Evolutionary conservation across 1,284 basidiomycete genomes (phyloP), one percentile per base, ranked within the genome.

Genomic region (Naganishia albida): DNA sequence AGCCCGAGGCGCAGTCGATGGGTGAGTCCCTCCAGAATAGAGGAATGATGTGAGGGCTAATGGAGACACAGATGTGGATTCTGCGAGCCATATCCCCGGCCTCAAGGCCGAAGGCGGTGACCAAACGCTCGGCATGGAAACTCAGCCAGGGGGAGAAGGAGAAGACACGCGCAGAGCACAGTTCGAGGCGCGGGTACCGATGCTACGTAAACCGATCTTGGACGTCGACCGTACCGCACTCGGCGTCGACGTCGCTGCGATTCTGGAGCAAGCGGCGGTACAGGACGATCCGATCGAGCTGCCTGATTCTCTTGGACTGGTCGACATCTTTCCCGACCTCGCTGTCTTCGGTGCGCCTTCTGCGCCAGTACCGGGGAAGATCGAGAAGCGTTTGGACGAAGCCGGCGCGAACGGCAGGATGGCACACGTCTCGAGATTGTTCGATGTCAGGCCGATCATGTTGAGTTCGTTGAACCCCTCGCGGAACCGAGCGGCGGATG

Each of bases 401-500:
- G 75, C 77, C 3, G 75, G 76, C 0, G 71, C 70, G n/a, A 72
- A 73, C 1, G 75, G 78, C 38, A 78, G 79, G 7, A 71, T 82
- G 15, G 80, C 81, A 0, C 83, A 84, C 62, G 82, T 82, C 1
- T 81, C 82, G 2, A 76, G 83, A 30, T 72, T 85, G 34, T 77
- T 85, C 70, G 84, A 85, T 60, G 76, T 81, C 28, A 80, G 82
- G 49, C 84, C 84, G 0, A 73, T 84, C 15, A 80, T 86, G 15
- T 80, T 85, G 42, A 83, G 82, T 44, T 81, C 82, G 3, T 71
- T 86, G 6, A 76, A 84, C 49, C 85, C 84, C 0, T 80, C 81
- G 0, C 75, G 77, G 64, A 82, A 82, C 62, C 72, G 77, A 4
- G 70, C 71, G 23, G 62, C 63, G 18, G 73, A 74, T n/a, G 77